Percentiles rank a stretch among this genome's conserved stretches.
Evolutionary conservation across 2,329 filamentous ascomycete genomes (phyloP).

Genomic region (Trematosphaeria pertusa): DNA sequence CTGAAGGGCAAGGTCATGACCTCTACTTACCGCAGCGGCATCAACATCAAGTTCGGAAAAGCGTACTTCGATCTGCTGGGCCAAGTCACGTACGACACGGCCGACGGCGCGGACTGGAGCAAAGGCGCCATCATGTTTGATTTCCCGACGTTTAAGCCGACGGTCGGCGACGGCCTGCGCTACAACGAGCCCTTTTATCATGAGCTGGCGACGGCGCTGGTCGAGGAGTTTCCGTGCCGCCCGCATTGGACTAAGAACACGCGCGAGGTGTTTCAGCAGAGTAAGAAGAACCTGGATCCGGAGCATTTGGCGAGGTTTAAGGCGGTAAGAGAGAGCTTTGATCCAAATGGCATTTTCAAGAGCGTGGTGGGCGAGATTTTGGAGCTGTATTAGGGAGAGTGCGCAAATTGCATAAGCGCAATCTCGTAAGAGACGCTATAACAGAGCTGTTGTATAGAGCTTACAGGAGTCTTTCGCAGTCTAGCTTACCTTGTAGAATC

Average conservation of each 20-base stretch:
- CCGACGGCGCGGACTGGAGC: constrained; percentile 58
- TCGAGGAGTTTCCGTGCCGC: constrained; percentile 59
- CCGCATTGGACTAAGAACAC: constrained; percentile 65
- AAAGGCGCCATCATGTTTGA: constrained; percentile 63
- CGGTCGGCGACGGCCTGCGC: constrained; percentile 54
- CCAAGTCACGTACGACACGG: constrained; percentile 58
- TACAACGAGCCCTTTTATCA: constrained; percentile 61
- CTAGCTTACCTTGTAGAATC: too few relatives aligned
- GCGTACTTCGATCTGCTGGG: constrained; percentile 59
- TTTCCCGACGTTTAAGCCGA: constrained; percentile 58
- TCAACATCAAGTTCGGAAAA: constrained; percentile 62
- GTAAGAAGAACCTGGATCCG: constrained; percentile 58
- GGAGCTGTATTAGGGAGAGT: constrained; percentile 47
- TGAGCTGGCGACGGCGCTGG: constrained; percentile 54
- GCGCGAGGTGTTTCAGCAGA: constrained; percentile 54
- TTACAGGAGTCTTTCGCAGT: too few relatives aligned
- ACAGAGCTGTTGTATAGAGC: too few relatives aligned
- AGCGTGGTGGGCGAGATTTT: constrained; percentile 59
- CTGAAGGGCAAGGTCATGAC: constrained; percentile 57
- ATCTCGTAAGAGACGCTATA: too few relatives aligned
- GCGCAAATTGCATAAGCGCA: too few relatives aligned
- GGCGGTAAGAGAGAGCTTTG: constrained; percentile 56
- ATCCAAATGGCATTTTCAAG: constrained; percentile 57
- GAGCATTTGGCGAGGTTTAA: constrained; percentile 58
- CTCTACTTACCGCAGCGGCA: constrained; percentile 59